Evolutionary conservation across 139 green algal species (phyloP).

Genomic region (Coelastrella sp.): DNA sequence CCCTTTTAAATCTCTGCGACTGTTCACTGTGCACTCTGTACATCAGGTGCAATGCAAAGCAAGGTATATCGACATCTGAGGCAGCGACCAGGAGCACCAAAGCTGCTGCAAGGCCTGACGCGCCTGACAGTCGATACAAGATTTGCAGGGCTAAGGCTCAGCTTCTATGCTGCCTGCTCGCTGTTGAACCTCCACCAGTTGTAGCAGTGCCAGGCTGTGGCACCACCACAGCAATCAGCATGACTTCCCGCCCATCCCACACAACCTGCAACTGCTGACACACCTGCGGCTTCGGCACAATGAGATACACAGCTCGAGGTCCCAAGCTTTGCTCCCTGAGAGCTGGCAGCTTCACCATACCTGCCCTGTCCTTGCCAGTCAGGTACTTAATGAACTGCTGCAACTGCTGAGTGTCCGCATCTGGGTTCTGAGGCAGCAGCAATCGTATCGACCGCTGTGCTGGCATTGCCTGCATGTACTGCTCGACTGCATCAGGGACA

Average conservation of each 20-base stretch:
- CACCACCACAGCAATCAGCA: slow-evolving; percentile 45
- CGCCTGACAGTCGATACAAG: too few species aligned
- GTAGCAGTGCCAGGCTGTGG: not conserved
- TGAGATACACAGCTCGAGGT: slow-evolving; percentile 9
- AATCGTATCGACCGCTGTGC: not conserved
- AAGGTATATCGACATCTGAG: too few species aligned
- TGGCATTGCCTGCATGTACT: not conserved
- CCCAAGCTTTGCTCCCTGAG: slow-evolving; percentile 11
- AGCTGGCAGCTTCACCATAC: slow-evolving; percentile 42
- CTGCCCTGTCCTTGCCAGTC: slow-evolving; percentile 24
- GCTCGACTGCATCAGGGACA: slow-evolving; percentile 6
- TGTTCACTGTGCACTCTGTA: too few species aligned
- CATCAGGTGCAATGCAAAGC: too few species aligned
- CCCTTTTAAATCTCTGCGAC: too few species aligned
- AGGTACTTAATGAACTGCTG: slow-evolving; percentile 46
- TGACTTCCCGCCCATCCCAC: slow-evolving; percentile 7
- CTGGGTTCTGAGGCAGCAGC: slow-evolving; percentile 26
- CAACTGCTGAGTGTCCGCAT: slow-evolving; percentile 1
- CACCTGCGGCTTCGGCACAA: not conserved
- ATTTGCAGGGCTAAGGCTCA: too few species aligned
- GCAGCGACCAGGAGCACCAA: too few species aligned
- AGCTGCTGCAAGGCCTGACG: too few species aligned
- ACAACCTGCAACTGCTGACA: slow-evolving; percentile 41
- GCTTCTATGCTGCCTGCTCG: not conserved
- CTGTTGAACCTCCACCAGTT: not conserved